These are phyloP conservation scores for Pestalotiopsis sp. DNA, from an alignment of 2,329 filamentous ascomycete genomes.

Conservation along the genomic window DNA sequence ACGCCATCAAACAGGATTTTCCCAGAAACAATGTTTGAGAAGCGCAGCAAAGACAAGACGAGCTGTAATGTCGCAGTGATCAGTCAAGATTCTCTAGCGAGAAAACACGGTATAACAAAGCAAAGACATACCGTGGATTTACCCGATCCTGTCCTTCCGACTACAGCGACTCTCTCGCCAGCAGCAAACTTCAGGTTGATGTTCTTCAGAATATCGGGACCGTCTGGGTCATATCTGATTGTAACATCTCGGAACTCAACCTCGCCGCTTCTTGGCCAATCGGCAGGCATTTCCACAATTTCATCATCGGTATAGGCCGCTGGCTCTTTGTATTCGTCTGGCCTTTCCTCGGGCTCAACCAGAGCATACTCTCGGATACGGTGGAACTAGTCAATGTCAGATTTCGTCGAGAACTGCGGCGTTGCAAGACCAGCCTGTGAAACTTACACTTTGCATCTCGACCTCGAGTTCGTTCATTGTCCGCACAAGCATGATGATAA, in stretches of 20 bases:
- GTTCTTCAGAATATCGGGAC: constrained; percentile 51
- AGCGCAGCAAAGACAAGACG: constrained; percentile 57
- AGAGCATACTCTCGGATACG: constrained; percentile 52
- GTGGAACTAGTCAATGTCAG: constrained; percentile 40
- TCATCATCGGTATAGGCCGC: constrained; percentile 43
- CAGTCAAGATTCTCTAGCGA: background rate
- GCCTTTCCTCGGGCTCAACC: constrained; percentile 46
- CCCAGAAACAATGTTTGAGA: constrained; percentile 53
- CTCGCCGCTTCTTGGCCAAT: constrained; percentile 49
- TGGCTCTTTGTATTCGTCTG: constrained; percentile 42
- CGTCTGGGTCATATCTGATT: constrained; percentile 48
- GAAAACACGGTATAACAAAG: background rate
- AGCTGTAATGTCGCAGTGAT: constrained; percentile 33
- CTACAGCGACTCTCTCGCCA: constrained; percentile 77
- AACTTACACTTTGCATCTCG: constrained; percentile 56
- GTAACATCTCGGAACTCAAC: constrained; percentile 55
- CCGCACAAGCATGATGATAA: constrained; percentile 54
- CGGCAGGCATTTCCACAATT: constrained; percentile 38
- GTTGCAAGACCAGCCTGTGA: background rate
- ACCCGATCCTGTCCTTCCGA: constrained; percentile 80
- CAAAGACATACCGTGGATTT: constrained; percentile 72
- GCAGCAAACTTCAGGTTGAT: constrained; percentile 57
- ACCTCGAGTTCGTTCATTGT: constrained; percentile 59
- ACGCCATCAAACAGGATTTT: constrained; percentile 58
- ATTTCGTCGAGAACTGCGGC: constrained; percentile 17